Evolutionary conservation across 331 rosid genomes (phyloP), one percentile per base, ranked within the genome.

Genomic region (Pyrus hybrid): DNA sequence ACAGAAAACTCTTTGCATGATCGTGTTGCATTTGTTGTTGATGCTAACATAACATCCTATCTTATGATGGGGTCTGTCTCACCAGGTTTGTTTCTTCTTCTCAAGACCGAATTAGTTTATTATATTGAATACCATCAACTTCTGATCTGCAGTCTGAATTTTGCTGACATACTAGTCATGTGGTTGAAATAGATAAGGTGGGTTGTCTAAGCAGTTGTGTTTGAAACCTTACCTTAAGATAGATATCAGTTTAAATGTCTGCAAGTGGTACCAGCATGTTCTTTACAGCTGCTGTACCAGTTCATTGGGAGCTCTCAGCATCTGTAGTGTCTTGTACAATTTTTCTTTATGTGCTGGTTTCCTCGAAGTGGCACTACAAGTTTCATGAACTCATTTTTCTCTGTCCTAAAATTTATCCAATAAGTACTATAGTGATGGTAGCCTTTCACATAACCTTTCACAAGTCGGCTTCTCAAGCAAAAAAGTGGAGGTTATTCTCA

Each of bases 61-160:
- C 97, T 94, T 70, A 94, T 94, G 97, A 94, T 94, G 97, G 99
- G 99, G 23, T 94, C 97, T 76, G 97, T 94, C 85, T 94, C 98
- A 81, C 98, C 97, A 84, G 98, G 98, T 92, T 81, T 84, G 86
- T 79, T 80, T 61, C 73, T 60, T 70, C 79, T 83, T 21, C 70
- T 62, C 75, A 76, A 65, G 67, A 65, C 47, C 32, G 51, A 61
- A 61, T 61, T 45, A 29, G 57, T 30, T 21, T 28, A 26, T 33
- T 16, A 22, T 33, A 28, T 26, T 17, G 14, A 18, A 61, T 47
- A 1, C 53, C 18, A 3, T 61, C 51, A 20, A 71, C 32, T 71
- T 22, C 25, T 26, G 54, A 47, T 49, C 13, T 67, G 67, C 26
- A 37, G 23, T 29, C n/a, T 30, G 45, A 32, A 14, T 10, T 18